These are phyloP conservation scores for Penicillium glabrum DNA, from an alignment of 2,329 filamentous ascomycete species.

Conservation along the genomic window DNA sequence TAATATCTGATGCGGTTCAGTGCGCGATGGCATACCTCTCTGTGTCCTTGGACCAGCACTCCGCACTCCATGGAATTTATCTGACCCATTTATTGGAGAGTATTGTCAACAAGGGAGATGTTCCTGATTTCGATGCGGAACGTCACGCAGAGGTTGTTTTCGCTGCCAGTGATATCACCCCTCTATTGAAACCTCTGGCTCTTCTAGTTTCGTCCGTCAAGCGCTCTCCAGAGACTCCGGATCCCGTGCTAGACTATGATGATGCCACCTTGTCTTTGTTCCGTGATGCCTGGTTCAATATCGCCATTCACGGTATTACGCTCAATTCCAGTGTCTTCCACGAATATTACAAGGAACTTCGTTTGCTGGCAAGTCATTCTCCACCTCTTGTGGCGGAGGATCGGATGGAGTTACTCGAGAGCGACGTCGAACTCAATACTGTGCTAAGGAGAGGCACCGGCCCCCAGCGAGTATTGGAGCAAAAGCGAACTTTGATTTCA, in stretches of 20 bases:
- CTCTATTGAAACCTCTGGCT: slow-evolving; percentile 84
- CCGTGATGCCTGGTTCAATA: slow-evolving; percentile 97
- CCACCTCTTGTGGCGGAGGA: slow-evolving; percentile 85
- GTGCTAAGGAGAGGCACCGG: slow-evolving; percentile 84
- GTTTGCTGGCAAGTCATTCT: slow-evolving; percentile 82
- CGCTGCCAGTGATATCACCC: slow-evolving; percentile 81
- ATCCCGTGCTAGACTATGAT: slow-evolving; percentile 46
- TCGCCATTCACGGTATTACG: slow-evolving; percentile 88
- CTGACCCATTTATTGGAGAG: slow-evolving; percentile 79
- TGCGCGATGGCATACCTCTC: slow-evolving; percentile 80
- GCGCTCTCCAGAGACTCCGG: slow-evolving; percentile 22
- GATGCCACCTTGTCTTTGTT: slow-evolving; percentile 73
- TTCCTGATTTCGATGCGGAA: slow-evolving; percentile 69
- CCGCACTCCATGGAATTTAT: slow-evolving; percentile 79
- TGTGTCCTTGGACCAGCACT: slow-evolving; percentile 63
- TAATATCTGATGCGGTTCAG: slow-evolving; percentile 72
- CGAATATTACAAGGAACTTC: slow-evolving; percentile 72
- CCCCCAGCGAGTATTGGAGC: slow-evolving; percentile 66
- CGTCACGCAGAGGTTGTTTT: slow-evolving; percentile 78
- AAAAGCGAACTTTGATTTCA: slow-evolving; percentile 74
- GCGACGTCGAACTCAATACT: slow-evolving; percentile 94
- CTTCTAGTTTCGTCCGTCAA: slow-evolving; percentile 65
- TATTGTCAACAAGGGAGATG: slow-evolving; percentile 87
- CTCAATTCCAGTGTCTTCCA: slow-evolving; percentile 71
- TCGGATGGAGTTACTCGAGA: slow-evolving; percentile 85